These are phyloP conservation scores for Lumnitzera racemosa DNA, from an alignment of 345 rosid genomes.

Conservation along the genomic window DNA sequence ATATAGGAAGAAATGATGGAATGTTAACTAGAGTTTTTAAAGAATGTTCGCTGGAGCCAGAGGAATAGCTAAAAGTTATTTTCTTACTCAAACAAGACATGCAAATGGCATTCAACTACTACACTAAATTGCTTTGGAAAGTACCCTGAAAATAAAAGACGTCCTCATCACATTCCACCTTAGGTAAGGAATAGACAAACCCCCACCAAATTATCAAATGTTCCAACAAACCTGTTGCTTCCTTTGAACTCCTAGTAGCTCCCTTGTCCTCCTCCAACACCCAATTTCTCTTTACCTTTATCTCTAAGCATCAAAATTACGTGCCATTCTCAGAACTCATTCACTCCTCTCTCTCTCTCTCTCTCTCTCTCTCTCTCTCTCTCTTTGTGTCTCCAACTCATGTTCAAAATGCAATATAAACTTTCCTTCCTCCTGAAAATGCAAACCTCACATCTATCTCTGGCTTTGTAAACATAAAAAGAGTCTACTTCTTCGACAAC, in stretches of 20 bases:
- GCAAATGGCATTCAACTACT: too few species aligned
- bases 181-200: too few species aligned
- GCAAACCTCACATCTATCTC: neutral
- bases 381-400: neutral
- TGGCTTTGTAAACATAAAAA: neutral
- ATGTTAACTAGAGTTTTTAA: too few species aligned
- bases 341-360: neutral
- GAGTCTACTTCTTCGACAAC: neutral
- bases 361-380: neutral
- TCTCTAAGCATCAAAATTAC: conserved; percentile 34
- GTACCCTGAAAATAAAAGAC: too few species aligned
- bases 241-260: conserved; percentile 33
- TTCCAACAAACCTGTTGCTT: conserved; percentile 29
- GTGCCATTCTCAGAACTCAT: neutral
- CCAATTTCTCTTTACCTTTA: conserved; percentile 33
- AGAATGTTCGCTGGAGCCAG: too few species aligned
- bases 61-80: too few species aligned
- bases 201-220: neutral
- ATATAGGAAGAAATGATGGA: too few species aligned
- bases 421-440: neutral
- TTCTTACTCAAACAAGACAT: too few species aligned
- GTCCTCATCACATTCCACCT: too few species aligned
- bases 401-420: conserved; percentile 1
- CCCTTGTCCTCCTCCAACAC: conserved; percentile 37
- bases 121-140: too few species aligned